These are phyloP conservation scores for Pestalotiopsis fici DNA, from an alignment of 2,329 filamentous ascomycete genomes.

Conservation along the genomic window DNA sequence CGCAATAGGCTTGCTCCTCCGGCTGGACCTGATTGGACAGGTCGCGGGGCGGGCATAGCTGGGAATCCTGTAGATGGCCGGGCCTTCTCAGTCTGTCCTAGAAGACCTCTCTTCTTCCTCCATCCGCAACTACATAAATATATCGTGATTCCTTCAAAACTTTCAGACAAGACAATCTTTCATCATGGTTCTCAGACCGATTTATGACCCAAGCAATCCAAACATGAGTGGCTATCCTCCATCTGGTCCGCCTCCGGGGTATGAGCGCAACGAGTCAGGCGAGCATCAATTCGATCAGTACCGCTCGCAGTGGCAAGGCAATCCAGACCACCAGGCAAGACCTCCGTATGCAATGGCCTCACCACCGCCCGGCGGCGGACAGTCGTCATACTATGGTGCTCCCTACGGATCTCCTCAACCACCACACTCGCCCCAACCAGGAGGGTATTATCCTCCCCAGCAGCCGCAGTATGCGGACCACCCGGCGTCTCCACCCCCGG, in stretches of 20 bases:
- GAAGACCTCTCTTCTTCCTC: neutral
- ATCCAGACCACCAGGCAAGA: neutral
- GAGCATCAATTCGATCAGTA: neutral
- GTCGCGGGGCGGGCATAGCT: neutral
- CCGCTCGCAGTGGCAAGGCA: neutral
- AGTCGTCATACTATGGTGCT: neutral
- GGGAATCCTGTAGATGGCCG: neutral
- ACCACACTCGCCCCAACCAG: neutral
- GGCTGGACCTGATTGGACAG: neutral
- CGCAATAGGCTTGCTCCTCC: neutral
- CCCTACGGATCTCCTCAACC: neutral
- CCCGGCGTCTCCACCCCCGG: neutral
- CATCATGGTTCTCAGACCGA: neutral
- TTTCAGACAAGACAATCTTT: neutral
- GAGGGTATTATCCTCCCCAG: neutral
- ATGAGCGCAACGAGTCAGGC: neutral
- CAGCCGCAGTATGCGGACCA: conserved; percentile 5
- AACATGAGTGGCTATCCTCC: conserved; percentile 1
- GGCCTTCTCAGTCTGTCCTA: neutral
- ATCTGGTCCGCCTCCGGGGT: neutral
- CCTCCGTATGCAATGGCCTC: neutral
- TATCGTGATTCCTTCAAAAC: neutral
- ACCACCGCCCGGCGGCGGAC: neutral
- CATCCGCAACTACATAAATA: neutral
- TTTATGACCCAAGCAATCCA: neutral